These are phyloP conservation scores for Jamesozyma gamospora DNA, from an alignment of 805 yeast genomes.

Conservation along the genomic window DNA sequence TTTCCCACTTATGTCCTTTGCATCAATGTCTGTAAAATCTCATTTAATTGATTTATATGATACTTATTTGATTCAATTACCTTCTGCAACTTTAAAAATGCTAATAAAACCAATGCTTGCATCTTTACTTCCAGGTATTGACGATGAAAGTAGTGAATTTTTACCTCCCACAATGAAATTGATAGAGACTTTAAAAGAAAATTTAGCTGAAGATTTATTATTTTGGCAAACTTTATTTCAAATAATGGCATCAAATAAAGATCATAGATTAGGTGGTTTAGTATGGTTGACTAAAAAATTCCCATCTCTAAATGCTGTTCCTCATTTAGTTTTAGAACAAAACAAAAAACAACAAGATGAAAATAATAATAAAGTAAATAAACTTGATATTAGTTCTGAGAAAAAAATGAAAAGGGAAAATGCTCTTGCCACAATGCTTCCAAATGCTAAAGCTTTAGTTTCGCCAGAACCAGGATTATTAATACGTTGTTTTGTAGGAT, in stretches of 20 bases:
- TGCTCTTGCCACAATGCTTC: conserved; percentile 28
- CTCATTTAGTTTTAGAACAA: conserved; percentile 18
- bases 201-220: conserved; percentile 54
- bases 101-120: conserved; percentile 62
- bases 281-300: conserved; percentile 55
- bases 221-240: conserved; percentile 83
- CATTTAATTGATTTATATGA: conserved; percentile 55
- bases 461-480: conserved; percentile 73
- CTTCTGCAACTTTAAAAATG: conserved; percentile 39
- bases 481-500: conserved; percentile 60
- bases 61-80: conserved; percentile 43
- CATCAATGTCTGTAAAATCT: conserved; percentile 82
- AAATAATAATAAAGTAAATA: neutral
- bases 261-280: conserved; percentile 73
- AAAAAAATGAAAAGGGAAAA: conserved; percentile 16
- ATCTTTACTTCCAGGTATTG: conserved; percentile 77
- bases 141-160: conserved; percentile 83
- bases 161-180: conserved; percentile 51
- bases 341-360: conserved; percentile 3
- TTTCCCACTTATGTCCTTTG: conserved; percentile 80
- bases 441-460: conserved; percentile 52
- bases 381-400: conserved; percentile 3
- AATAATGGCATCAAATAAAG: conserved; percentile 67
- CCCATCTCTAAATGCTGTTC: conserved; percentile 45
- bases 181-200: conserved; percentile 48